phyloP scores from a whole-genome alignment of 768 basidiomycete species.

The Xerocomus spinulosus region DNA sequence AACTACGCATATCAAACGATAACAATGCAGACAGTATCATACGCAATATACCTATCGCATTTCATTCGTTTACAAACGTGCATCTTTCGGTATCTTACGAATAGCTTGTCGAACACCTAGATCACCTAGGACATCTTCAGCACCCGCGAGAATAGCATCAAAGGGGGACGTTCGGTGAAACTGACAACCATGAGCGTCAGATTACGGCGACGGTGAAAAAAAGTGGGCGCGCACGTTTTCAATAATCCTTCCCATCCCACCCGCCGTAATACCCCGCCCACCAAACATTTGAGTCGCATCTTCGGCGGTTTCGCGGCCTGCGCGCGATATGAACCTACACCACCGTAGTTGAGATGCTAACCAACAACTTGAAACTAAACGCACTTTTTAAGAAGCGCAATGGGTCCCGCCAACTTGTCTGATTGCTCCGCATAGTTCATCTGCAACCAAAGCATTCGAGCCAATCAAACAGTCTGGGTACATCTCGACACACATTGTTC shows the following conservation, averaged over 20 bases:
- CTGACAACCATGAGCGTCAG: constrained; percentile 32
- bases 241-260: constrained; percentile 82
- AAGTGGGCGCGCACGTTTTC: constrained; percentile 57
- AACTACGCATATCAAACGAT: background rate
- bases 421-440: constrained; percentile 87
- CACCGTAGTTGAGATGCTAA: constrained; percentile 2
- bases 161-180: constrained; percentile 81
- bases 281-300: constrained; percentile 87
- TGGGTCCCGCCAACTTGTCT: constrained; percentile 80
- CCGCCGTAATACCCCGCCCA: constrained; percentile 79
- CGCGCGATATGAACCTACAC: constrained; percentile 59
- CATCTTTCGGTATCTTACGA: constrained; percentile 59
- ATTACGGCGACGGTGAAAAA: too few relatives aligned
- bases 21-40: background rate
- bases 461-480: background rate
- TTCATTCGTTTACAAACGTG: constrained; percentile 34
- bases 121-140: constrained; percentile 70
- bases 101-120: constrained; percentile 71
- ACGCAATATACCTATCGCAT: background rate
- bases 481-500: constrained; percentile 59
- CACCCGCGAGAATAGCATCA: constrained; percentile 80
- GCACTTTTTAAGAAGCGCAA: constrained; percentile 85
- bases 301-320: constrained; percentile 46
- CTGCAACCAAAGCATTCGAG: constrained; percentile 33
- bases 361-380: constrained; percentile 18